phyloP scores from a whole-genome alignment of 208 protist species.

The Wallacemonas sp. region DNA sequence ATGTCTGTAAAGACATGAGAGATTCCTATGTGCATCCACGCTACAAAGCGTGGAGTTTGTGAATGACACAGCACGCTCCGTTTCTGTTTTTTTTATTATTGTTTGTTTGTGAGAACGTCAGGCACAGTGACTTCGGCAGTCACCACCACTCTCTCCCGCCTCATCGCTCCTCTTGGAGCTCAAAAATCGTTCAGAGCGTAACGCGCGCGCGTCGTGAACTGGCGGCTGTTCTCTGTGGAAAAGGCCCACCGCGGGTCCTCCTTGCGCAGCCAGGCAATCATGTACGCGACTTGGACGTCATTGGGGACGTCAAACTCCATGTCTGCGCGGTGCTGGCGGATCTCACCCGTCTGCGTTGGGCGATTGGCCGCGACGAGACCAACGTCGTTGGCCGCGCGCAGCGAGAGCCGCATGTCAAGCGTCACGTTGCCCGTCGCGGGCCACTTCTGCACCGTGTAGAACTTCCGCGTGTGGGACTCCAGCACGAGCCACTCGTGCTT shows the following conservation, averaged over 20 bases:
- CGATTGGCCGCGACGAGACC: slow-evolving; percentile 69
- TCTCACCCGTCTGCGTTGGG: slow-evolving; percentile 83
- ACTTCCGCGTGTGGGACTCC: slow-evolving; percentile 69
- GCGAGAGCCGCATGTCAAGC: slow-evolving; percentile 81
- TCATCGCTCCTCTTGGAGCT: no score
- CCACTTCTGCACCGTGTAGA: slow-evolving; percentile 89
- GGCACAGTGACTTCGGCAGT: no score
- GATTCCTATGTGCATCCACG: no score
- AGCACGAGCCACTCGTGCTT: slow-evolving; percentile 92
- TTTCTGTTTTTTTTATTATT: no score
- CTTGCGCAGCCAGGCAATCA: slow-evolving; percentile 92
- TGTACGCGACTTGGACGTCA: slow-evolving; percentile 87
- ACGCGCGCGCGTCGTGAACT: slow-evolving; percentile 80
- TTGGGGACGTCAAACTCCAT: slow-evolving; percentile 90
- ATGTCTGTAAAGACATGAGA: no score
- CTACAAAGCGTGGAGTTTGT: no score
- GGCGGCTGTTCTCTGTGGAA: slow-evolving; percentile 88
- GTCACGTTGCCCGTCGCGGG: slow-evolving; percentile 82
- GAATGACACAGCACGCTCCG: no score
- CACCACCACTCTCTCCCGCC: no score
- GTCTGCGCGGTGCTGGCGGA: slow-evolving; percentile 76
- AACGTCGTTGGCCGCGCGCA: slow-evolving; percentile 86
- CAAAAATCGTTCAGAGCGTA: slow-evolving; percentile 89
- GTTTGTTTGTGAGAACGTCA: no score
- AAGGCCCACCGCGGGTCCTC: slow-evolving; percentile 91